Base-by-base conservation (phyloP, 768 basidiomycete species). In the Lyophyllum decastes region DNA sequence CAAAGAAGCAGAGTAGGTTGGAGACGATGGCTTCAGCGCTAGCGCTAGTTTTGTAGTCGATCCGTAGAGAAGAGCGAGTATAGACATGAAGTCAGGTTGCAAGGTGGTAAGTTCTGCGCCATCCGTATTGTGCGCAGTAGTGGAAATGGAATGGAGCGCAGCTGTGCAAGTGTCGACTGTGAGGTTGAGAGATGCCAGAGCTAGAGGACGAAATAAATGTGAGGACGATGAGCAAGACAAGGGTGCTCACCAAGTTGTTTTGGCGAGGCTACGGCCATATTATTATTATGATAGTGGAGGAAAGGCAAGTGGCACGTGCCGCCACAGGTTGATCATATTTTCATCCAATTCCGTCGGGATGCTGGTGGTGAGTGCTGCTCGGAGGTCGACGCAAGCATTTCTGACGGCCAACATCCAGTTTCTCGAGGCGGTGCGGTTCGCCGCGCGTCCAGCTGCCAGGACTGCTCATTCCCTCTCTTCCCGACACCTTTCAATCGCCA, bases 11-110 rank as follows among this genome's bases (percentile, higher is more conserved):
- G 75, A 65, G 64, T 82, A 80, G 4, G 84, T 73, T 1, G 84
- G 84, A 0, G 77, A 73, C 3, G 82, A 69, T 5, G 87, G 85
- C 43, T 86, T 89, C 50, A 89, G 76, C 1, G 81, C 76, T 33
- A 91, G 78, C 4, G 89, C 76, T 24, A 88, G 68, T 64, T 87
- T 89, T 19, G 87, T 89, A 4, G 81, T 72, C 27, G 79, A 71
- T 21, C 74, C 69, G 67, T 87, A 75, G n/a, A 89, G 65, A 60
- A 89, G 76, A 4, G 82, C 73, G 45, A 89, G 75, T 34, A 90
- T 71, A 2, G 84, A 79, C 21, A 84, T 56, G 17, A 87, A 70
- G 65, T 91, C 89, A 33, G 77, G 76, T 61, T 76, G 80, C 46
- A 90, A 61, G 54, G 79, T 67, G 5, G 69, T 24, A 33, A 82